Evolutionary conservation across 2,329 filamentous ascomycete genomes (phyloP), one percentile per base, ranked within the genome.

Genomic region (Metarhizium humberi): DNA sequence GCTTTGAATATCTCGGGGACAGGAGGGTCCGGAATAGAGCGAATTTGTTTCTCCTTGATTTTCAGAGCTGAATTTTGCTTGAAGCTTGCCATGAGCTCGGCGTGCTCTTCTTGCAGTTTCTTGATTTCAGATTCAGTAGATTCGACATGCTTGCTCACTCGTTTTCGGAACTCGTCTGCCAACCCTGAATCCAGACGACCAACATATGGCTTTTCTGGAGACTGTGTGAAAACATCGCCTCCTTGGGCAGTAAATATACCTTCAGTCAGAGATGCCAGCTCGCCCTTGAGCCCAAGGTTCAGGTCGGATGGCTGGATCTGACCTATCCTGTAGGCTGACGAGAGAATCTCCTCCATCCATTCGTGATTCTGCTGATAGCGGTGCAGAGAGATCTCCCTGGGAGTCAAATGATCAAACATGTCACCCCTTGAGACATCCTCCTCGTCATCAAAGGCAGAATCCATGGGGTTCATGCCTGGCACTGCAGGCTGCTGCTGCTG

Each of bases 281-380:
- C 88, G 42, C 94, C 94, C 70, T 86, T 88, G 52, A 88, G 79
- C 4, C 94, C 94, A 10, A 97, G 76, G 1, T 91, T 91, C 38
- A 97, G 81, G 67, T 96, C 92, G 3, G 91, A 84, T 0, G 92
- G 91, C 8, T 86, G 83, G 56, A 99, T 95, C 67, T 95, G 90
- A 51, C 81, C 81, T 58, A 92, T 87, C 29, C 87, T 80, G 67
- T 96, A 96, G 0, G 92, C 90, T 1, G 92, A 97, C 1, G 88
- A 90, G 54, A 97, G 81, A 32, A 99, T 86, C 71, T 99, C 92
- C 66, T 97, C 94, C 90, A 99, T 96, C 94, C 92, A 97, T 69
- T 96, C 90, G 65, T 99, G 92, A 64, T 99, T 95, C 67, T 96
- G 91, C 67, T 87, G 87, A 69, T 96, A 99, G 55, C 94, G 83